Evolutionary conservation across 202 grass and related monocot genomes (phyloP).

Genomic region (Setaria viridis): DNA sequence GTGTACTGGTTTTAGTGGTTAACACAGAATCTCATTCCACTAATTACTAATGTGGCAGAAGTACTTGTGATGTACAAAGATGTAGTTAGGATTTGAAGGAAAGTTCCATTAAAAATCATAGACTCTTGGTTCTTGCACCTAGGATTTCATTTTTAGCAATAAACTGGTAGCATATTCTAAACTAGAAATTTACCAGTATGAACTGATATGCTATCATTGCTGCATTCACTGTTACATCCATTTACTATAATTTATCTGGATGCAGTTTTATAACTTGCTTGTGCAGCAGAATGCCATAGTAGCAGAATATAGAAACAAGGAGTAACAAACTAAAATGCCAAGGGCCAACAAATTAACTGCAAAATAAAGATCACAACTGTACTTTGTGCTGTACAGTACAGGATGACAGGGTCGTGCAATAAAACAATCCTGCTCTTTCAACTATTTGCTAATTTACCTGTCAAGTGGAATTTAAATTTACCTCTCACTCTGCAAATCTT

Average conservation of each 20-base stretch:
- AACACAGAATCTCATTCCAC: background rate
- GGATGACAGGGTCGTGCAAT: background rate
- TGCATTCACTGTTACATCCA: background rate
- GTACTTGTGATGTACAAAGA: background rate
- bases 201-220: conserved; percentile 9
- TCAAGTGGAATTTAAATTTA: conserved; percentile 29
- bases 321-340: background rate
- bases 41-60: background rate
- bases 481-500: conserved; percentile 39
- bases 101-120: background rate
- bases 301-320: conserved; percentile 18
- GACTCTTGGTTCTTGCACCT: background rate
- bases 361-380: background rate
- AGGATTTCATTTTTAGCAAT: conserved; percentile 27
- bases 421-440: conserved; percentile 28
- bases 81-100: background rate
- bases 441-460: conserved; percentile 23
- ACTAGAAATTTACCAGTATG: background rate
- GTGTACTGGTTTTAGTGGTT: background rate
- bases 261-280: background rate
- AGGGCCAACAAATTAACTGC: background rate
- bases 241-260: conserved; percentile 16
- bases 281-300: background rate
- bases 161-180: conserved; percentile 6
- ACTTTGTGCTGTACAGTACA: conserved; percentile 8